Conservation (phyloP, 2,329 filamentous ascomycete genomes). For the Cytospora piceae region DNA sequence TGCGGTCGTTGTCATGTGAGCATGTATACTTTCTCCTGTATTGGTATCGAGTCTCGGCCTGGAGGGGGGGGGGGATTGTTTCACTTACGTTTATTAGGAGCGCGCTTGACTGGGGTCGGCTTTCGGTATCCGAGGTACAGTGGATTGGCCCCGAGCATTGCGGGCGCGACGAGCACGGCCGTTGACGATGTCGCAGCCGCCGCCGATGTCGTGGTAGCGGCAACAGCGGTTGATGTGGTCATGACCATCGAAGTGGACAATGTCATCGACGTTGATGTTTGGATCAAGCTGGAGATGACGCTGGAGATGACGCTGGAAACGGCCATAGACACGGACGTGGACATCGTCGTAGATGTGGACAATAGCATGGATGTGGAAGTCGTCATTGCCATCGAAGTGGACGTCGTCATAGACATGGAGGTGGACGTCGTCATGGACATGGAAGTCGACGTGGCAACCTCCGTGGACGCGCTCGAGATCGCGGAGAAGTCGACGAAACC, state of each 20-base stretch:
- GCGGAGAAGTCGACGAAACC: not conserved
- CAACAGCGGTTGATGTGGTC: not conserved
- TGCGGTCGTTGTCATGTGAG: not conserved
- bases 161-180: no score
- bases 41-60: not conserved
- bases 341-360: not conserved
- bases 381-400: not conserved
- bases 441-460: not conserved
- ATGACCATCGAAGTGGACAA: not conserved
- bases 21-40: not conserved
- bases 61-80: not conserved
- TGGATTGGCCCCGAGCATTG: not conserved
- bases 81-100: not conserved
- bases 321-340: not conserved
- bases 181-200: no score
- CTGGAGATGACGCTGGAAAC: no score
- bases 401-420: not conserved
- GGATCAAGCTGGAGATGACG: not conserved
- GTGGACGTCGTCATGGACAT: not conserved
- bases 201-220: not conserved
- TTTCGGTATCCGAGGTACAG: not conserved
- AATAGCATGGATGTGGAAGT: not conserved
- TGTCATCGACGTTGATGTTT: not conserved
- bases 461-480: not conserved
- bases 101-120: not conserved